Base-by-base conservation (phyloP, 2,329 filamentous ascomycete genomes). In the Trichoderma koningiopsis region DNA sequence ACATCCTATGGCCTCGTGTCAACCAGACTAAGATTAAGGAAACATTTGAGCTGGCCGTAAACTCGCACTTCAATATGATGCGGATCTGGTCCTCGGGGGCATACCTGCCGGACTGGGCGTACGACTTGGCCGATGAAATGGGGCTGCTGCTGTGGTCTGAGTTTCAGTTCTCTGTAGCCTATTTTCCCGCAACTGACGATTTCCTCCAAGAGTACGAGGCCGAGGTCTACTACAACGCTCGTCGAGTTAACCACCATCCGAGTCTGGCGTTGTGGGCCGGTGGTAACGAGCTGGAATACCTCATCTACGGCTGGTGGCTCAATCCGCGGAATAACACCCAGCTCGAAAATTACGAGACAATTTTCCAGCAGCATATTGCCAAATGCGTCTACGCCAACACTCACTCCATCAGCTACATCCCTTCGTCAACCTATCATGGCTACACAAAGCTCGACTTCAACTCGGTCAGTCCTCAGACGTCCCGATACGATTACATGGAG, bases 71-170 rank as follows among this genome's bases (percentile, higher is more conserved):
- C 74, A 89, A 89, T 73, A 89, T 90, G 87, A 80, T 90, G 6
- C 82, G 88, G 7, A 84, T 89, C 2, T 90, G 88, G 88, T 82
- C 86, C 7, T 86, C 84, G 27, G 87, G 88, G 3, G 84, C 85
- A 1, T 90, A 90, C 71, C 81, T 83, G 0, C 87, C 86, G 0
- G 87, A 89, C 71, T 89, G 87, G 72, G 86, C 89, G 69, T 90
- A 87, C 72, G 87, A 89, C 69, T 78, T 89, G 11, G 88, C 87
- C 1, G 88, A 90, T 73, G 86, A 88, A 73, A 82, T 83, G 72
- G 88, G 88, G 1, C 81, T 90, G 8, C 78, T 90, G 13, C 79
- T 90, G 0, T 90, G 88, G 88, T 87, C 83, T 58, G 88, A 90
- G 70, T 89, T 90, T 71, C 82, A 90, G 73, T 90, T 89, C 74